Evolutionary conservation across 1,284 basidiomycete genomes (phyloP).

Genomic region (Papiliotrema fonsecae): DNA sequence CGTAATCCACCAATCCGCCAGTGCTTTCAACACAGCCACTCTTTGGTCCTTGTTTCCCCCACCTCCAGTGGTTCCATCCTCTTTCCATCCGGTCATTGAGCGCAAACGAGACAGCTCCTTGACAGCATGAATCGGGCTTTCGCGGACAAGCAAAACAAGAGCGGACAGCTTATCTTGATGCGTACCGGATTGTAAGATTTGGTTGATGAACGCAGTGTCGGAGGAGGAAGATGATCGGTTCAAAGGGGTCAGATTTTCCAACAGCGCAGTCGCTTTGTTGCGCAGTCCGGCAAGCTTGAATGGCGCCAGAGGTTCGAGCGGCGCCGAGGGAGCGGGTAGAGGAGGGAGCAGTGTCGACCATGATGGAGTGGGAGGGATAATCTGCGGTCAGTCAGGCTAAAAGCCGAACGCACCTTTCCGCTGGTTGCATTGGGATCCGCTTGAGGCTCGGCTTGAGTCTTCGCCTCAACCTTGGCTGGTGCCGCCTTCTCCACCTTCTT

Average conservation of each 20-base stretch:
- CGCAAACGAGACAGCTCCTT: slow-evolving; percentile 72
- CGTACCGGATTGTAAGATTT: slow-evolving; percentile 80
- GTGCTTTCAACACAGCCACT: slow-evolving; percentile 78
- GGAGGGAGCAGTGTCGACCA: slow-evolving; percentile 35
- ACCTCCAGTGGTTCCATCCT: slow-evolving; percentile 40
- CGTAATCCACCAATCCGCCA: slow-evolving; percentile 96
- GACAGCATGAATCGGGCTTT: slow-evolving; percentile 83
- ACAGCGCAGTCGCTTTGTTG: slow-evolving; percentile 25
- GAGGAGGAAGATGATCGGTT: slow-evolving; percentile 51
- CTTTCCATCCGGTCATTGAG: slow-evolving; percentile 72
- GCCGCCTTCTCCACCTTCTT: not conserved
- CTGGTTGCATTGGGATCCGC: slow-evolving; percentile 22
- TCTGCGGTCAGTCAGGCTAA: slow-evolving; percentile 13
- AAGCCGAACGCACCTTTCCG: slow-evolving; percentile 21
- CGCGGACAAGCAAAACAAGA: slow-evolving; percentile 82
- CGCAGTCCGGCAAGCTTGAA: slow-evolving; percentile 29
- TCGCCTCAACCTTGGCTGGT: not conserved
- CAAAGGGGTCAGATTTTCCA: slow-evolving; percentile 33
- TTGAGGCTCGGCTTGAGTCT: slow-evolving; percentile 1
- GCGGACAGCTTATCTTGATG: slow-evolving; percentile 91
- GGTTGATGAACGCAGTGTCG: slow-evolving; percentile 74
- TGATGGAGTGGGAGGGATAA: slow-evolving; percentile 25
- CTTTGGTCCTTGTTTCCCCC: slow-evolving; percentile 74
- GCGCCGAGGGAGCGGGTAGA: slow-evolving; percentile 19
- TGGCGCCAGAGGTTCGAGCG: slow-evolving; percentile 18